Evolutionary conservation across 2,329 filamentous ascomycete genomes (phyloP).

Genomic region (Ceratocystis variospora): DNA sequence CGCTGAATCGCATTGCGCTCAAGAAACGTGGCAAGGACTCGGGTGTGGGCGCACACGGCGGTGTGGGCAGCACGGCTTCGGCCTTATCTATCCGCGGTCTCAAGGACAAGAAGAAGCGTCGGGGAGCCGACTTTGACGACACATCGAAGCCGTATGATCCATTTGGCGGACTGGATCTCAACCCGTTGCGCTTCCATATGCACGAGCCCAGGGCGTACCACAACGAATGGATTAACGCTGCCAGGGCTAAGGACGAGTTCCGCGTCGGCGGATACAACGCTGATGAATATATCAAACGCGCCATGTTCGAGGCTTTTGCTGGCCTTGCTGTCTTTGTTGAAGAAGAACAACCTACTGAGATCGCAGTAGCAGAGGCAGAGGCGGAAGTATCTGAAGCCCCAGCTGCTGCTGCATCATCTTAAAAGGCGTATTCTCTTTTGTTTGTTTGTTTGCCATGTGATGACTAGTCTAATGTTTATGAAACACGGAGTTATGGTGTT

Average conservation of each 20-base stretch:
- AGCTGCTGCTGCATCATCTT: background rate
- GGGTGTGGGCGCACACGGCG: background rate
- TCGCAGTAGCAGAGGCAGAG: constrained; percentile 1
- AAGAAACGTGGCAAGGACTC: constrained; percentile 53
- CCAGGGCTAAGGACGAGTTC: constrained; percentile 51
- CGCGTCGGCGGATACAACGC: constrained; percentile 72
- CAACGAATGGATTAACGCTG: constrained; percentile 57
- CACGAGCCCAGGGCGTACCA: constrained; percentile 46
- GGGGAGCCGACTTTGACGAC: constrained; percentile 25
- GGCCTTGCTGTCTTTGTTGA: constrained; percentile 77
- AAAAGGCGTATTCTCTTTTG: background rate
- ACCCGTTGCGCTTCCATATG: constrained; percentile 55
- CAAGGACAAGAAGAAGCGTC: constrained; percentile 30
- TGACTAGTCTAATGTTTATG: constrained; percentile 6
- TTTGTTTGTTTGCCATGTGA: background rate
- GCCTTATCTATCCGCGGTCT: constrained; percentile 64
- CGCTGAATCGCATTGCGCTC: constrained; percentile 48
- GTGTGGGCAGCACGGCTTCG: constrained; percentile 20
- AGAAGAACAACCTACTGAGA: constrained; percentile 49
- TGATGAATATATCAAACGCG: constrained; percentile 65
- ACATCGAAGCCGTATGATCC: constrained; percentile 73
- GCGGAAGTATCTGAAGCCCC: background rate
- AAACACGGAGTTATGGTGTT: constrained; percentile 7
- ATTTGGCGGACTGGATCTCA: constrained; percentile 61
- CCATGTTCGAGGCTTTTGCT: constrained; percentile 78